Conservation (phyloP, 2,329 filamentous ascomycete species). For the Cladosporium sp. region DNA sequence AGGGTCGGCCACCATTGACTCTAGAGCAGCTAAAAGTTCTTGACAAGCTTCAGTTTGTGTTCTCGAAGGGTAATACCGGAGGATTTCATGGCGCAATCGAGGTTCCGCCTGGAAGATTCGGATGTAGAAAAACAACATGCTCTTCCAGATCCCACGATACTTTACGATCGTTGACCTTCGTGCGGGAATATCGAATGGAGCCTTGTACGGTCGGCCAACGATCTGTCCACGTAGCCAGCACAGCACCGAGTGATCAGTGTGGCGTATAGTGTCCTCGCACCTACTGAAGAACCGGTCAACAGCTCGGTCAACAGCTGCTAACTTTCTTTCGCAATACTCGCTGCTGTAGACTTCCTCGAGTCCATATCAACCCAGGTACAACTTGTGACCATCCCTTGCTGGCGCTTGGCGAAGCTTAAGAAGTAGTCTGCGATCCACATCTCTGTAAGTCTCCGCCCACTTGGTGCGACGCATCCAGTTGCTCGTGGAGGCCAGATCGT, state of each 20-base stretch:
- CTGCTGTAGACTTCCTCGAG: neutral
- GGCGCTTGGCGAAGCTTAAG: neutral
- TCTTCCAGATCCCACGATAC: neutral
- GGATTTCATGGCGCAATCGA: too few species aligned
- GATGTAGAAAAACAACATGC: neutral
- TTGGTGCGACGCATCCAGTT: conserved; percentile 14
- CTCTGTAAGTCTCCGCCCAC: conserved; percentile 6
- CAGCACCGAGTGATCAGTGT: conserved; percentile 7
- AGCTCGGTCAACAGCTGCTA: neutral
- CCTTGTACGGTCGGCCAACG: conserved; percentile 8
- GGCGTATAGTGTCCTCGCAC: conserved; percentile 9
- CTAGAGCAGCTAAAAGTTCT: too few species aligned
- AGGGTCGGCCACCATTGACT: too few species aligned
- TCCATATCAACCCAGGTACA: neutral
- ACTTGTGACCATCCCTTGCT: too few species aligned
- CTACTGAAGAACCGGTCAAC: conserved; percentile 10
- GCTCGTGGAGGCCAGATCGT: conserved; percentile 7
- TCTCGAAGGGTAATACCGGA: too few species aligned
- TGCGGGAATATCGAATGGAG: conserved; percentile 9
- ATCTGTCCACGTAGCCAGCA: conserved; percentile 13
- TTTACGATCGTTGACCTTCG: neutral
- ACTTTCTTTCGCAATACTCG: neutral
- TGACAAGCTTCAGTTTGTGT: too few species aligned
- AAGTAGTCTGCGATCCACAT: conserved; percentile 4
- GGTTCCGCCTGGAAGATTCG: neutral